Conservation (phyloP, 768 basidiomycete species). For the Leccinum incarnatum region DNA sequence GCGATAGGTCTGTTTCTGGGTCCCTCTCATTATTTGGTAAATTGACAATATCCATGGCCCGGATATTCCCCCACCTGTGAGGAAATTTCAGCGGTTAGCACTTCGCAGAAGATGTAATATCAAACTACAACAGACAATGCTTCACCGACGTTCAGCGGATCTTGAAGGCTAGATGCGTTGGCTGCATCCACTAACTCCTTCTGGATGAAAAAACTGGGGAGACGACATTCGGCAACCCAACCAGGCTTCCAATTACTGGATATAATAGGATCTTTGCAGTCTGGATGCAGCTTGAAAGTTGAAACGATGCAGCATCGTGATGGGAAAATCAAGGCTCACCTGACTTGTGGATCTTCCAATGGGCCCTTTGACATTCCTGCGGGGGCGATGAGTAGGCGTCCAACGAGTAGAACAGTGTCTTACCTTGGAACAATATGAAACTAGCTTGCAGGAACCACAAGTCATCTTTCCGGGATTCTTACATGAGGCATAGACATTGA, state of each 20-base stretch:
- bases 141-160: slow-evolving; percentile 28
- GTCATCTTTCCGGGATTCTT: slow-evolving; percentile 29
- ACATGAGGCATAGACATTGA: slow-evolving; percentile 27
- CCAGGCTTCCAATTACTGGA: slow-evolving; percentile 20
- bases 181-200: slow-evolving; percentile 2
- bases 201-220: slow-evolving; percentile 17
- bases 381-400: not conserved
- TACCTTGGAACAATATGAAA: slow-evolving; percentile 44
- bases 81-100: not conserved
- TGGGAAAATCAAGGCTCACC: slow-evolving; percentile 20
- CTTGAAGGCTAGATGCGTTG: slow-evolving; percentile 5
- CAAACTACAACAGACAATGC: slow-evolving; percentile 18
- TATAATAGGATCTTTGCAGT: slow-evolving; percentile 24
- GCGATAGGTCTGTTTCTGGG: slow-evolving; percentile 16
- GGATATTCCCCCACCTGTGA: slow-evolving; percentile 35
- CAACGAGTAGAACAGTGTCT: not conserved
- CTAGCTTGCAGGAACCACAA: slow-evolving; percentile 36
- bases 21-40: slow-evolving; percentile 21
- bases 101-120: not conserved
- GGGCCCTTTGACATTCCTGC: slow-evolving; percentile 42
- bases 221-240: slow-evolving; percentile 22
- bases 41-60: slow-evolving; percentile 34
- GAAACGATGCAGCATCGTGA: not conserved
- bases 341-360: slow-evolving; percentile 40
- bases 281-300: slow-evolving; percentile 2